These are phyloP conservation scores for Ceratocystis destructans DNA, from an alignment of 2,329 filamentous ascomycete genomes.

Conservation along the genomic window DNA sequence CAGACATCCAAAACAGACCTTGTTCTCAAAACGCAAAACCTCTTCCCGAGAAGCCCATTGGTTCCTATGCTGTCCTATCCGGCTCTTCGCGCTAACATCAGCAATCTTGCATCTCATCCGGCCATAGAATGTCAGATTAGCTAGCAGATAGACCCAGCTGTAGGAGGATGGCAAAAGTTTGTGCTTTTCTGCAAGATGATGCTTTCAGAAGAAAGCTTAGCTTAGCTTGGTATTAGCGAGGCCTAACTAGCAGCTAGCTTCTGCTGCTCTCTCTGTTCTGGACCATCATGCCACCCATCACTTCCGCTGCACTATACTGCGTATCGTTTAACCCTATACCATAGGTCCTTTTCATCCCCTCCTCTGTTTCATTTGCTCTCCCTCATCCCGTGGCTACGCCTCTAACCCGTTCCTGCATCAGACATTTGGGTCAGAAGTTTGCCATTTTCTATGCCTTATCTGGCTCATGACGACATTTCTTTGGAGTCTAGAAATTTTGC, in stretches of 20 bases:
- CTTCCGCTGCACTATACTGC: no score
- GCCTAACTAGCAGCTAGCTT: neutral
- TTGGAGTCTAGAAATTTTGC: neutral
- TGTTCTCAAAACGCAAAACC: no score
- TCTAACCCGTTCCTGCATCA: neutral
- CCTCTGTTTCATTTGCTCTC: neutral
- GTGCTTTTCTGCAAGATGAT: neutral
- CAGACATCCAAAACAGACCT: neutral
- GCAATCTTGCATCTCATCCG: neutral
- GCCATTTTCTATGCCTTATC: neutral
- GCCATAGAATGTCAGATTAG: neutral
- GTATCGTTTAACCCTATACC: no score
- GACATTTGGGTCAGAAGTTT: neutral
- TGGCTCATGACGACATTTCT: neutral
- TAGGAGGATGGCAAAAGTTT: neutral
- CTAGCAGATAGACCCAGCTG: neutral
- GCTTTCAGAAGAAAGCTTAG: neutral
- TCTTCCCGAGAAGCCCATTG: neutral
- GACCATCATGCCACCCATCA: neutral
- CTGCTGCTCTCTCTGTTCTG: neutral
- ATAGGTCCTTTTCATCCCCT: neutral
- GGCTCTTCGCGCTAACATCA: neutral
- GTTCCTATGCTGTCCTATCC: neutral
- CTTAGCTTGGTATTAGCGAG: neutral
- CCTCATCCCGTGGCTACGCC: neutral